A percentile compares a stretch with the other conserved stretches of the same genome.
These are phyloP conservation scores for Urostyla sp. DNA, from an alignment of 73 alveolate genomes.

Conservation along the genomic window DNA sequence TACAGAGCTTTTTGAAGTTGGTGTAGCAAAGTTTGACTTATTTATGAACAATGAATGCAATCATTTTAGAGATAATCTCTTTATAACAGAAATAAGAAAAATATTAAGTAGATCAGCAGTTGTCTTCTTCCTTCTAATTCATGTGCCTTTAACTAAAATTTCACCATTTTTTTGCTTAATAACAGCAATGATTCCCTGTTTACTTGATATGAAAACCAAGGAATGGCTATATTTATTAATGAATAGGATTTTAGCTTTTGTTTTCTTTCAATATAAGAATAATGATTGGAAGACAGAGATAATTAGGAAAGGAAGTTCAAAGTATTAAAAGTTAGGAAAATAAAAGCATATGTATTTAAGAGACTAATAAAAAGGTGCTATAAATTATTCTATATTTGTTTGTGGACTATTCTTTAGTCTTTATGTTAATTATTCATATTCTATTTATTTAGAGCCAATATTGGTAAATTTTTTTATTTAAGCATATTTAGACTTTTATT, in stretches of 20 bases:
- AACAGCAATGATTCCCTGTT: constrained; percentile 21
- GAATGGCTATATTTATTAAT: constrained; percentile 5
- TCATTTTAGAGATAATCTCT: constrained; percentile 31
- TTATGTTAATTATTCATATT: constrained; percentile 11
- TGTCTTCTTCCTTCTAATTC: constrained; percentile 25
- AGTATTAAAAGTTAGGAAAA: neutral
- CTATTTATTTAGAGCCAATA: neutral
- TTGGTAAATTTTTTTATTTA: constrained; percentile 3
- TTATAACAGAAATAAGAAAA: constrained; percentile 23
- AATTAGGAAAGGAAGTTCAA: constrained; percentile 4
- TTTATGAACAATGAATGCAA: constrained; percentile 13
- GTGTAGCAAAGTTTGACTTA: constrained; percentile 9
- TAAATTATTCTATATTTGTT: constrained; percentile 15
- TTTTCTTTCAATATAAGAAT: neutral
- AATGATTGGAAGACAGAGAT: neutral
- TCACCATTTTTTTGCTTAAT: constrained; percentile 5
- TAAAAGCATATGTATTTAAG: neutral
- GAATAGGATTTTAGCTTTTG: neutral
- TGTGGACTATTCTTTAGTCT: constrained; percentile 2
- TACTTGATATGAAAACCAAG: constrained; percentile 30
- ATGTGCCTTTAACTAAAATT: constrained; percentile 27
- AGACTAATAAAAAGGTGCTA: constrained; percentile 11
- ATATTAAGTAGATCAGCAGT: constrained; percentile 30
- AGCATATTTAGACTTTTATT: neutral
- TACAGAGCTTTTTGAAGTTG: neutral